Base-by-base conservation (phyloP, 1,284 basidiomycete species). In the Cryptococcus sp. region DNA sequence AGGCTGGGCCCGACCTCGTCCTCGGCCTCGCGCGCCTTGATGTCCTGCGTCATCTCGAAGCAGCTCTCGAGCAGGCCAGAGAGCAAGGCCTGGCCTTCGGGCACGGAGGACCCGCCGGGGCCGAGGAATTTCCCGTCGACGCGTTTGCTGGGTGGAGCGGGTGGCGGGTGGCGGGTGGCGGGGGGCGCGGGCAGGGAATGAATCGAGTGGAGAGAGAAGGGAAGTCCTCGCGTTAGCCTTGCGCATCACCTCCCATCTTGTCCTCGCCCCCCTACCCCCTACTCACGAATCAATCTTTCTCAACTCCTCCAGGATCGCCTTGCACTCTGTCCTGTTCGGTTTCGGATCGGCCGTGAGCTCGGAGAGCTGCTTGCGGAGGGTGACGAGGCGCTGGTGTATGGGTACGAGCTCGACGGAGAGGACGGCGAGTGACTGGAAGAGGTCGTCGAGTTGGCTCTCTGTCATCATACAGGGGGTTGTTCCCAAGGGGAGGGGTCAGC, bases 61-160 rank as follows among this genome's bases (percentile, higher is more conserved):
- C 92, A 96, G 69, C 95, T 91, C 77, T 98, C 95, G 12, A 99
- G 81, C 33, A 98, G 80, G 1, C 94, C 94, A 13, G 79, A 79
- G 2, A 83, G 71, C 35, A 83, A 76, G 9, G 89, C 90, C 76
- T 97, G 94, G 8, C 93, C 95, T 46, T 88, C 83, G 12, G 94
- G 92, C 0, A 97, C 88, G 43, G 85, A 87, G 5, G 80, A 80
- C 42, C 93, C 94, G 18, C 91, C 91, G 12, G 92, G 91, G 3
- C 91, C 92, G 23, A 97, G 81, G 78, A 97, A 98, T 76, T 96
- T 96, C 55, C 94, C 93, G 70, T 98, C 92, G 7, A 95, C 91
- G 15, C 95, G 89, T 79, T 91, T 91, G 48, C 89, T 78, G 18
- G 5, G 28, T 4, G 28, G 28, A n/a, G n/a, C n/a, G n/a, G n/a